Evolutionary conservation across 805 yeast species (phyloP).

Genomic region (Zygoascus ofunaensis): DNA sequence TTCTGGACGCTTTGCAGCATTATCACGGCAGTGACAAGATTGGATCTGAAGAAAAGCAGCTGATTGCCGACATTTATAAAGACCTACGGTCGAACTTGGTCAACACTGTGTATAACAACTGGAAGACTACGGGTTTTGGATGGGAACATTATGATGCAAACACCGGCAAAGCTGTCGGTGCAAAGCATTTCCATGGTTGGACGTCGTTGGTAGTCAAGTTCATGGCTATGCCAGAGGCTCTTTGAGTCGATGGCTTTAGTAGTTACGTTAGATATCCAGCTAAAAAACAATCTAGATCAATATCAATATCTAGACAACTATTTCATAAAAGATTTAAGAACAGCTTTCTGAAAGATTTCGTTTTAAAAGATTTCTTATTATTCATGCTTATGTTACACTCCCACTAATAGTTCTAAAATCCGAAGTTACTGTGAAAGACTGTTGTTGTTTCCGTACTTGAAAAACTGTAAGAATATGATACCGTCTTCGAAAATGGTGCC

Average conservation of each 20-base stretch:
- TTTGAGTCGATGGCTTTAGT: constrained; percentile 1
- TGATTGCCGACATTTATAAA: constrained; percentile 44
- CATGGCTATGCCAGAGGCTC: constrained; percentile 78
- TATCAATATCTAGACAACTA: too few relatives aligned
- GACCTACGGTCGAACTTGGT: constrained; percentile 60
- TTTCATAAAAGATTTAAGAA: too few relatives aligned
- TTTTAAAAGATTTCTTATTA: background rate
- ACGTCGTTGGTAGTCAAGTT: constrained; percentile 71
- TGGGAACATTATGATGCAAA: constrained; percentile 85
- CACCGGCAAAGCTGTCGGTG: constrained; percentile 70
- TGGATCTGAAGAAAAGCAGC: constrained; percentile 20
- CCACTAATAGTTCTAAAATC: background rate
- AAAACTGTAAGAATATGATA: constrained; percentile 58
- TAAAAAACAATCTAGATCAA: background rate
- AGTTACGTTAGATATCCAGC: constrained; percentile 4
- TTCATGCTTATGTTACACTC: background rate
- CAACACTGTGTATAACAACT: constrained; percentile 55
- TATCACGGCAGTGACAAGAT: constrained; percentile 30
- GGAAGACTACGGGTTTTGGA: constrained; percentile 68
- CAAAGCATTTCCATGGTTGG: constrained; percentile 92
- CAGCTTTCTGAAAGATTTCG: too few relatives aligned
- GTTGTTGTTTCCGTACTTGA: constrained; percentile 34
- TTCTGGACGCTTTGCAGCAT: constrained; percentile 56
- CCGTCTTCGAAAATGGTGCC: constrained; percentile 70
- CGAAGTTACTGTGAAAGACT: background rate